phyloP scores from a whole-genome alignment of 176 grass and related monocot species.

The Eleusine coracana region DNA sequence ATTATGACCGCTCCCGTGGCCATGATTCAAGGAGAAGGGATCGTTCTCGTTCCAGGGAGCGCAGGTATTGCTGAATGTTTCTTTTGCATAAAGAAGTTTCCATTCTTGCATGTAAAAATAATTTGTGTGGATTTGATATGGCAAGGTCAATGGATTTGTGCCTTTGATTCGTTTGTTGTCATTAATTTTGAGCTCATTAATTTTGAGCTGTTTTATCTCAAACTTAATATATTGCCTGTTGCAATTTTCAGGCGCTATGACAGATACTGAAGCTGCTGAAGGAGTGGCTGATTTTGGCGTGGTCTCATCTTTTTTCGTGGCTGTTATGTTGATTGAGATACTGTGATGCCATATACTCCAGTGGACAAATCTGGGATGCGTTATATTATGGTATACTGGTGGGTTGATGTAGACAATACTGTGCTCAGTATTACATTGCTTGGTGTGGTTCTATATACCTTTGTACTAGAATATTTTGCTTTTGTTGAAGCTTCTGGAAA shows the following conservation, averaged over 20 bases:
- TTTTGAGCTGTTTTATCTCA: neutral
- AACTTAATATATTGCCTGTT: neutral
- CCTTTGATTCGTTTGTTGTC: neutral
- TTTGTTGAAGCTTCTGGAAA: neutral
- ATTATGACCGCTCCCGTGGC: conserved; percentile 51
- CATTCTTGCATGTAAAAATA: neutral
- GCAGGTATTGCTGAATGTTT: conserved; percentile 56
- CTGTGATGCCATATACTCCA: neutral
- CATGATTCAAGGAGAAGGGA: conserved; percentile 80
- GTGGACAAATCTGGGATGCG: neutral
- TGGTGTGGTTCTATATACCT: conserved; percentile 34
- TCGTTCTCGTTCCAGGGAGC: conserved; percentile 76
- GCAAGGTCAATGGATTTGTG: neutral
- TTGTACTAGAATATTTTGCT: neutral
- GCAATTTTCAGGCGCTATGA: conserved; percentile 46
- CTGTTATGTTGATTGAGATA: conserved; percentile 23
- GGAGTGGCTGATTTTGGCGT: conserved; percentile 18
- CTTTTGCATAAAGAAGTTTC: neutral
- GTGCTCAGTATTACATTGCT: neutral
- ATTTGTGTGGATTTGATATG: neutral
- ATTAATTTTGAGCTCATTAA: neutral
- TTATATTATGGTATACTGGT: neutral
- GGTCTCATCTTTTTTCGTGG: conserved; percentile 19
- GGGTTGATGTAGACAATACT: conserved; percentile 12
- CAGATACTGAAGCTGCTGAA: conserved; percentile 40